Conservation (phyloP, 2,329 filamentous ascomycete genomes). For the Cercospora zeae-maydis region DNA sequence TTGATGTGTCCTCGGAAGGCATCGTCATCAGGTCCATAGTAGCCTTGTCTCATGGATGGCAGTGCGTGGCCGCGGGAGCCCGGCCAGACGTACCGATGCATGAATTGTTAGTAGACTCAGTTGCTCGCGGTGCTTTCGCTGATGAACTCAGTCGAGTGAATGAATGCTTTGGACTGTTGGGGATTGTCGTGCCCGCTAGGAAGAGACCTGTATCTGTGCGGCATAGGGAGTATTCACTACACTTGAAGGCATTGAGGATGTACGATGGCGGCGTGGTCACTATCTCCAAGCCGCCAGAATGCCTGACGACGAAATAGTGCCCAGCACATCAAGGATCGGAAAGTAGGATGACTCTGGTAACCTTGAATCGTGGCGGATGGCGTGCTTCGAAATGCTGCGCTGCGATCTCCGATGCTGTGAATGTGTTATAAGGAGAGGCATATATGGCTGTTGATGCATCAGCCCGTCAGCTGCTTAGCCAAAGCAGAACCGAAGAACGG, state of each 20-base stretch:
- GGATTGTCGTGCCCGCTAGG: no score
- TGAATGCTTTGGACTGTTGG: no score
- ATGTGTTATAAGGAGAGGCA: not conserved
- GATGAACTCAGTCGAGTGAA: no score
- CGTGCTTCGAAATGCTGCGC: no score
- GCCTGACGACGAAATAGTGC: no score
- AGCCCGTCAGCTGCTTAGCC: not conserved
- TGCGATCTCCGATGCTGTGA: not conserved
- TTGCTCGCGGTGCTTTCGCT: not conserved
- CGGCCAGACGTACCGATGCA: not conserved
- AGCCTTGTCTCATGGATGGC: not conserved
- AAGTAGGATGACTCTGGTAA: not conserved
- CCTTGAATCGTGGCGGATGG: not conserved
- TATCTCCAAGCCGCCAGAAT: no score
- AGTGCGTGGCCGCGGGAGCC: not conserved
- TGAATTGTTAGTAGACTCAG: not conserved
- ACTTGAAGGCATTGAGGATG: no score
- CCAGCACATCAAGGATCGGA: not conserved
- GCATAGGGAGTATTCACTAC: no score
- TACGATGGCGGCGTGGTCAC: no score
- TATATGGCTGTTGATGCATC: not conserved
- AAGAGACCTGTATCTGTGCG: no score
- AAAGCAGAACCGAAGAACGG: not conserved
- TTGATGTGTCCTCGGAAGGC: not conserved
- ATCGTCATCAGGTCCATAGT: not conserved